phyloP scores from a whole-genome alignment of 2,329 filamentous ascomycete species.

The Alternaria tenuissima region DNA sequence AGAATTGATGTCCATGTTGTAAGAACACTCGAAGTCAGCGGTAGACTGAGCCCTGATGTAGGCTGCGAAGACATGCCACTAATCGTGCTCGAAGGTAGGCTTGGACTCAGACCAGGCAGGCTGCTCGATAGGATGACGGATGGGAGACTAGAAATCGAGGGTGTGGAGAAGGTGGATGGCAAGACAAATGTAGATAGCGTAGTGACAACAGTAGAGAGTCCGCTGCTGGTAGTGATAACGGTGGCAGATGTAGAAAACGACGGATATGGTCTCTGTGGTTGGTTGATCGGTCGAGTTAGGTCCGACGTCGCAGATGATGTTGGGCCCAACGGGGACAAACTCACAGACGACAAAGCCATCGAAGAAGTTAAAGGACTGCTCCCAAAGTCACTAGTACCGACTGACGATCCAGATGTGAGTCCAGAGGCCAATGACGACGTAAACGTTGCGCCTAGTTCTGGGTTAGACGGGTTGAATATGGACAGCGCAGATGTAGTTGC shows the following conservation, averaged over 20 bases:
- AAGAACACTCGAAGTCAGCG: neutral
- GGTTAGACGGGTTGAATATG: neutral
- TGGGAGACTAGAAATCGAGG: neutral
- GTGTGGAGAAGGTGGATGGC: neutral
- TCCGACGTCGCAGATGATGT: neutral
- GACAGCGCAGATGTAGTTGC: neutral
- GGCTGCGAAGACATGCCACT: neutral
- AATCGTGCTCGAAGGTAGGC: neutral
- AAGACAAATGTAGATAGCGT: neutral
- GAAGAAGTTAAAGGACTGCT: neutral
- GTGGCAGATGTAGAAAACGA: neutral
- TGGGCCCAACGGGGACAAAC: neutral
- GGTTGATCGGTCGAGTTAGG: conserved; percentile 4
- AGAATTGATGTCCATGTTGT: conserved; percentile 6
- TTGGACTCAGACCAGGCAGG: neutral
- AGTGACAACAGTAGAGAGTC: neutral
- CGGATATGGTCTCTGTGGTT: conserved; percentile 16
- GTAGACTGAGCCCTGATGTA: neutral
- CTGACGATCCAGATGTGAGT: neutral
- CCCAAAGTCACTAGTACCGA: neutral
- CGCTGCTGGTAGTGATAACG: neutral
- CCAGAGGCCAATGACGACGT: neutral
- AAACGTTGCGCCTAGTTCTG: neutral
- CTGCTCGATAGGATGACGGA: neutral
- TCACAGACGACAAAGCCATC: neutral